Conservation (phyloP, 164 flowering plant genomes). For the Piper longum region DNA sequence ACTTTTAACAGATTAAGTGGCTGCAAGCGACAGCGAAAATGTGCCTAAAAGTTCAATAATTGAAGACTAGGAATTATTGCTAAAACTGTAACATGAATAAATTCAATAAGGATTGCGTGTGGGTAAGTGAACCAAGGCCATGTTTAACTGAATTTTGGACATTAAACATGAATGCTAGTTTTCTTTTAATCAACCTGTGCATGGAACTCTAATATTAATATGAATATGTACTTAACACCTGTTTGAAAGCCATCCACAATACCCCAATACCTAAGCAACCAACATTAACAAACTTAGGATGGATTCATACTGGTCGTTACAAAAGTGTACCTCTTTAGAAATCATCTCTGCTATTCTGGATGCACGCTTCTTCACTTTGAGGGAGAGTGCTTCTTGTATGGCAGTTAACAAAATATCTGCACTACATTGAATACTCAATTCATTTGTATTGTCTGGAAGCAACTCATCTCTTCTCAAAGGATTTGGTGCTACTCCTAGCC, state of each 20-base stretch:
- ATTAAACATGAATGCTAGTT: background rate
- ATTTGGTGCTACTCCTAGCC: conserved; percentile 92
- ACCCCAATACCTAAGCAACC: background rate
- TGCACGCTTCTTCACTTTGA: conserved; percentile 44
- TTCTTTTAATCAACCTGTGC: too few relatives aligned
- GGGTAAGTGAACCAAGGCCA: background rate
- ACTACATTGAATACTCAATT: conserved; percentile 31
- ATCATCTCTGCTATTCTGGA: conserved; percentile 41
- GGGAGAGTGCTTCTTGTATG: conserved; percentile 38
- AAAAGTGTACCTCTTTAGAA: conserved; percentile 45
- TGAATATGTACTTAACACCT: too few relatives aligned
- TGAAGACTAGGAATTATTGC: background rate
- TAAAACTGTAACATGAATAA: background rate
- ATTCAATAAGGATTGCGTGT: background rate
- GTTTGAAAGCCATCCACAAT: too few relatives aligned
- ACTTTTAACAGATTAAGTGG: background rate
- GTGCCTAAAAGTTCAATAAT: background rate
- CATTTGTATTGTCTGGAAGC: conserved; percentile 48
- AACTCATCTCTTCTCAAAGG: conserved; percentile 46
- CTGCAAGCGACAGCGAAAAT: too few relatives aligned
- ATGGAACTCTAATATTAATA: too few relatives aligned
- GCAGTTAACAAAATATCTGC: conserved; percentile 37
- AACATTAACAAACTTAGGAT: background rate
- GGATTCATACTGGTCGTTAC: too few relatives aligned
- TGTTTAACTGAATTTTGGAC: background rate